These are phyloP conservation scores for Capsicum chinense DNA, from an alignment of 257 asterid genomes.

Conservation along the genomic window DNA sequence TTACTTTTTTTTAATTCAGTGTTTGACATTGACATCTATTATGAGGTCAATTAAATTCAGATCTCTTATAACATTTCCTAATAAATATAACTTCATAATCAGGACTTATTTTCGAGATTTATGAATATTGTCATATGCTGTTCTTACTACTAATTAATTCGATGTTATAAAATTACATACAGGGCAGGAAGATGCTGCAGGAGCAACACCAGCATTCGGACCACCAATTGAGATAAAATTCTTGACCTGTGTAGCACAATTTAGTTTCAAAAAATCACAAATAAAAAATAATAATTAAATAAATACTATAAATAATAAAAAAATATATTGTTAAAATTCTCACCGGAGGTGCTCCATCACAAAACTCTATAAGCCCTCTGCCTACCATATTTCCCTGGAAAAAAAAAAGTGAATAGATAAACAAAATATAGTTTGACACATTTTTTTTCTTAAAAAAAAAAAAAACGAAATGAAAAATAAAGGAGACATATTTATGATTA, in stretches of 20 bases:
- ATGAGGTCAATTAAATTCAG: too few relatives aligned
- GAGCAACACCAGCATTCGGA: slow-evolving; percentile 48
- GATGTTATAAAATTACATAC: not conserved
- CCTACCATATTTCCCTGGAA: slow-evolving; percentile 39
- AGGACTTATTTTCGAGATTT: not conserved
- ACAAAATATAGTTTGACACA: not conserved
- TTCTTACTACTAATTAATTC: not conserved
- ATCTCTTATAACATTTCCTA: too few relatives aligned
- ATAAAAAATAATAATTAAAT: not conserved
- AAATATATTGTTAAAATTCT: not conserved
- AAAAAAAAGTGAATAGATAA: not conserved
- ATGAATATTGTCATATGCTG: fast-evolving
- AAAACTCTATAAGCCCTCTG: slow-evolving; percentile 38
- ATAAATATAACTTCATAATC: not conserved
- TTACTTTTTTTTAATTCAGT: too few relatives aligned
- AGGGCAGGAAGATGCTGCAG: slow-evolving; percentile 15
- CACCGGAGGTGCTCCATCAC: slow-evolving; percentile 41
- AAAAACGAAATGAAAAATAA: too few relatives aligned
- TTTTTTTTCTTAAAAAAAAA: too few relatives aligned
- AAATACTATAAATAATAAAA: not conserved
- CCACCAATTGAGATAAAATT: slow-evolving; percentile 46
- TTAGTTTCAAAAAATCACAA: not conserved
- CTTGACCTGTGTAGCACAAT: slow-evolving; percentile 28
- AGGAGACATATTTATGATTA: too few relatives aligned
- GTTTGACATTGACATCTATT: too few relatives aligned